Evolutionary conservation across 169 alveolate species (phyloP), one percentile per base, ranked within the genome.

Genomic region (Cryptosporidium viatorum): DNA sequence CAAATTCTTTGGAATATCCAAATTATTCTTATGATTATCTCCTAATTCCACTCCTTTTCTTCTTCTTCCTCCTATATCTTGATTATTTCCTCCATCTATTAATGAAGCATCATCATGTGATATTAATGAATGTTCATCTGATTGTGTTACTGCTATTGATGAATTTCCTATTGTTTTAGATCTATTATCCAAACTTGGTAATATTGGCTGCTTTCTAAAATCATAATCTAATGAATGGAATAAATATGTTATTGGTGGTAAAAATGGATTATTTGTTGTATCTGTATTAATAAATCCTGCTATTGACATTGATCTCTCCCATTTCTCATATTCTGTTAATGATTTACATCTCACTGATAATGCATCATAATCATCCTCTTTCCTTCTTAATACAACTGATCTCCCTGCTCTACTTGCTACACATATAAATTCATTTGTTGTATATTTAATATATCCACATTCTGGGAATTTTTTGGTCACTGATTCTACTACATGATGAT

Each of bases 401-500:
- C 89, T 80, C 12, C 89, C 89, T 80, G 89, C 75, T 62, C 89
- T 59, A 43, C 89, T 80, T 45, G 75, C 74, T 2, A 80, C 89
- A 80, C 89, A 80, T 8, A 62, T 59, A 80, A 39, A 80, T 1
- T 80, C 89, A 29, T n/a, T 37, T 41, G 59, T 52, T 33, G 59
- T n/a, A 29, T 80, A 80, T 29, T 59, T 80, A 21, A 80, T 80
- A 62, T 59, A 80, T 62, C 89, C 89, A 80, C 80, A 80, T 26
- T 37, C 73, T 39, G 89, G 89, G 52, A 80, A 80, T 48, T 67
- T 80, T 29, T 50, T 58, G 8, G 68, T 43, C 33, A 23, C 16
- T 10, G 86, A 73, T 14, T 59, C 86, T 6, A 37, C 86, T 16
- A 37, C 12, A 31, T 71, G 39, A 71, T 71, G 48, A 51, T 71